Conservation (phyloP, 2,329 filamentous ascomycete genomes). For the Cladosporium sp. region DNA sequence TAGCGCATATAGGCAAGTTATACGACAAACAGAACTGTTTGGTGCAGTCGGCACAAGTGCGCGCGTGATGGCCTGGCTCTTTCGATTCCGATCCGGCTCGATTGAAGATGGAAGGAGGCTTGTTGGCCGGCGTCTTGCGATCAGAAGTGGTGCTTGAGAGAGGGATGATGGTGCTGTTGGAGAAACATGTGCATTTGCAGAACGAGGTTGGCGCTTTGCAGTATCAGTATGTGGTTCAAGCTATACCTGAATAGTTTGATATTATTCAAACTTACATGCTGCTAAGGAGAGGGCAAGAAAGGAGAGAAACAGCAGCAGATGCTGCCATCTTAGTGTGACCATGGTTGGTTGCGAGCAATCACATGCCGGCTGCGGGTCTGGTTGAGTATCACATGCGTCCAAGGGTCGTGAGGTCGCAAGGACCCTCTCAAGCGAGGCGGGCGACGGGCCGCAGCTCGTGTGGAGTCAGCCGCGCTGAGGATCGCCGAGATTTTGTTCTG, state of each 20-base stretch:
- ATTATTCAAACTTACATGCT: constrained; percentile 32
- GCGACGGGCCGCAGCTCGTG: not conserved
- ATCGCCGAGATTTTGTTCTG: constrained; percentile 10
- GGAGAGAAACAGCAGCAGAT: constrained; percentile 25
- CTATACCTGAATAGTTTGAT: not conserved
- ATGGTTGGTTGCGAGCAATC: constrained; percentile 11
- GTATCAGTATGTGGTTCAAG: not conserved
- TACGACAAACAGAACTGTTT: constrained; percentile 63
- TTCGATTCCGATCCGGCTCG: constrained; percentile 27
- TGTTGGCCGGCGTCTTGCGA: constrained; percentile 16
- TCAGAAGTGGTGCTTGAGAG: constrained; percentile 42
- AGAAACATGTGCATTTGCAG: constrained; percentile 69
- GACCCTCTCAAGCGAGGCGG: not conserved
- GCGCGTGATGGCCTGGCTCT: constrained; percentile 25
- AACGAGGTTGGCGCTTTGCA: constrained; percentile 55
- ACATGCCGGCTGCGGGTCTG: constrained; percentile 3
- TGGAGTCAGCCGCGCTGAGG: not conserved
- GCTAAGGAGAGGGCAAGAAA: constrained; percentile 39
- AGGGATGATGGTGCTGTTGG: constrained; percentile 64
- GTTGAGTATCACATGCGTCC: not conserved
- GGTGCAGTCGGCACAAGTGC: constrained; percentile 63
- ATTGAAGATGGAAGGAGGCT: constrained; percentile 3
- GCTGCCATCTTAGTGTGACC: constrained; percentile 19
- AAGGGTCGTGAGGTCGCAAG: not conserved
- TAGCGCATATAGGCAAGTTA: constrained; percentile 58